Conservation (phyloP, 2,329 filamentous ascomycete species). For the Penicillium sp. region DNA sequence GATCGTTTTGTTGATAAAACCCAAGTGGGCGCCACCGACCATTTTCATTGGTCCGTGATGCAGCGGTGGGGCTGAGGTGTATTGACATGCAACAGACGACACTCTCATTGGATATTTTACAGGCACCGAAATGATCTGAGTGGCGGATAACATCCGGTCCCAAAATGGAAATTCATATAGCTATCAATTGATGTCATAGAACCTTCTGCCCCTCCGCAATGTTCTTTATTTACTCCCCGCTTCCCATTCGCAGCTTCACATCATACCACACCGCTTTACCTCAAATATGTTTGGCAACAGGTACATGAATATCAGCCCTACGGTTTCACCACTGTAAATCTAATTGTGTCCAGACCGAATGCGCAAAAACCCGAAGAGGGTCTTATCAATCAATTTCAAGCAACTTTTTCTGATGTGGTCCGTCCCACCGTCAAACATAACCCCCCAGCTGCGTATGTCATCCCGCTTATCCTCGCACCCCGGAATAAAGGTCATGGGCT, state of each 20-base stretch:
- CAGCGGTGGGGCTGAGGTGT: not conserved
- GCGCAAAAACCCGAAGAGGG: not conserved
- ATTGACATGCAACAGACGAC: not conserved
- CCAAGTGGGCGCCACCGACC: not conserved
- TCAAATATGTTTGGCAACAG: not conserved
- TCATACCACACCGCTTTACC: not conserved
- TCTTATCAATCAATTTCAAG: not conserved
- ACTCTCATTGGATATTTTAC: not conserved
- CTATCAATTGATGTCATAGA: not conserved
- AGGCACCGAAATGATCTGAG: not conserved
- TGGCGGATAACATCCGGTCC: not conserved
- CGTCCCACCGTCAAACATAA: not conserved
- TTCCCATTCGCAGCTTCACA: not conserved
- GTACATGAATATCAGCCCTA: not conserved
- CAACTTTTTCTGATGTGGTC: not conserved
- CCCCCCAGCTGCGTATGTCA: not conserved
- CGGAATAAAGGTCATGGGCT: not conserved
- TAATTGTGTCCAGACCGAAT: not conserved
- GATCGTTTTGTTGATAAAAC: not conserved
- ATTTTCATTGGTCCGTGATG: not conserved
- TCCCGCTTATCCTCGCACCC: not conserved
- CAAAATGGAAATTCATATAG: not conserved
- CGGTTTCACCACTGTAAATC: not conserved
- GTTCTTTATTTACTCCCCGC: not conserved
- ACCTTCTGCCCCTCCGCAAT: not conserved